Conservation (phyloP, 2,329 filamentous ascomycete species). For the Hypoxylon sp. region DNA sequence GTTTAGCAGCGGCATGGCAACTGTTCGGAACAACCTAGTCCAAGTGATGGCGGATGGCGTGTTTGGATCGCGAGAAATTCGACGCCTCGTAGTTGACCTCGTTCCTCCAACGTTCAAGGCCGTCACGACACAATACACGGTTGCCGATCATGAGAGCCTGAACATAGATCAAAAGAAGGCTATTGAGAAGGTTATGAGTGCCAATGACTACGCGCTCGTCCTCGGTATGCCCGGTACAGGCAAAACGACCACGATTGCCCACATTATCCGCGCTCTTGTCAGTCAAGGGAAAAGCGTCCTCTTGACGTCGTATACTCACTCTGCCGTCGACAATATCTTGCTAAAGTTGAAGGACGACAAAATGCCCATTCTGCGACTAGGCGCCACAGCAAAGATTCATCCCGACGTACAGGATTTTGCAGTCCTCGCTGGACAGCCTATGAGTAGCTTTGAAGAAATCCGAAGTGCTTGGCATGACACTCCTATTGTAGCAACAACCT, state of each 20-base stretch:
- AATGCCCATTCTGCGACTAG: conserved; percentile 86
- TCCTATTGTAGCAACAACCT: conserved; percentile 94
- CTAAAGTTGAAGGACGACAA: conserved; percentile 87
- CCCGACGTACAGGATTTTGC: conserved; percentile 89
- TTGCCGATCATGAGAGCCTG: conserved; percentile 75
- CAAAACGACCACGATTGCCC: conserved; percentile 97
- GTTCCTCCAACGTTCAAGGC: conserved; percentile 80
- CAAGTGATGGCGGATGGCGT: conserved; percentile 88
- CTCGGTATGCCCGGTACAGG: conserved; percentile 98
- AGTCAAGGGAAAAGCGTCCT: conserved; percentile 93
- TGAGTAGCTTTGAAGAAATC: conserved; percentile 85
- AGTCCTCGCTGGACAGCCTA: conserved; percentile 80
- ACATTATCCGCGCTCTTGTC: conserved; percentile 93
- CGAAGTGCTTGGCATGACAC: conserved; percentile 86
- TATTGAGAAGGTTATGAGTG: conserved; percentile 95
- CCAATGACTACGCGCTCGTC: conserved; percentile 95
- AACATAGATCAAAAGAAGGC: conserved; percentile 90
- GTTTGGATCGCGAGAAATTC: conserved; percentile 78
- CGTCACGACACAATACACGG: conserved; percentile 72
- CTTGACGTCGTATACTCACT: conserved; percentile 96
- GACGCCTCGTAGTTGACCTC: conserved; percentile 85
- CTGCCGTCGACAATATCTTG: conserved; percentile 97
- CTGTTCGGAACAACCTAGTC: conserved; percentile 92
- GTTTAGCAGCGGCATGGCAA: conserved; percentile 97
- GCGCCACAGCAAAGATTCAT: conserved; percentile 87